phyloP scores from a whole-genome alignment of 352 stramenopile species.

The Phytopythium aichiense region DNA sequence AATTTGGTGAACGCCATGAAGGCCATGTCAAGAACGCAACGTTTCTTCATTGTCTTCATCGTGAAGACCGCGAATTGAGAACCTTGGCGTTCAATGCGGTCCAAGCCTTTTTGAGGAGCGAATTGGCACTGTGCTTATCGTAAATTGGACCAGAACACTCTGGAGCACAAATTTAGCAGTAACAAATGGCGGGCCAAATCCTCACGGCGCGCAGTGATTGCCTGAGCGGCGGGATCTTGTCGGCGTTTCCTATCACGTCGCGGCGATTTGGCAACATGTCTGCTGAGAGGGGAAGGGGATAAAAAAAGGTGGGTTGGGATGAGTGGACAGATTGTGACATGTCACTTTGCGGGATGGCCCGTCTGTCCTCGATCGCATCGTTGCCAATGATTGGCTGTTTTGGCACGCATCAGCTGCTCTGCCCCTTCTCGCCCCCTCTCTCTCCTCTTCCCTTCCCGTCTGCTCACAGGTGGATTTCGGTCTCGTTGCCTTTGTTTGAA shows the following conservation, averaged over 20 bases:
- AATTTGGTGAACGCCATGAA: not conserved
- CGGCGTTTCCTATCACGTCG: not conserved
- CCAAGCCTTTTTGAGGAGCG: no score
- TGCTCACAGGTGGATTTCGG: not conserved
- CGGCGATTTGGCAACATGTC: not conserved
- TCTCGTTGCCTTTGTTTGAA: conserved; percentile 1
- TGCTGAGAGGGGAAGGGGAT: conserved; percentile 4
- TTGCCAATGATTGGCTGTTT: conserved; percentile 1
- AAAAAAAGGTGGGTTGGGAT: conserved; percentile 6
- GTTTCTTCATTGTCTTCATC: not conserved
- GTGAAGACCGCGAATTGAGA: no score
- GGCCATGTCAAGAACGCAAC: not conserved
- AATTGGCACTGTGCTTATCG: no score
- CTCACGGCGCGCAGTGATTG: not conserved
- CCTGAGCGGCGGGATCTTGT: conserved; percentile 2
- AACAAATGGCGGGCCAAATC: not conserved
- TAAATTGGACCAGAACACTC: no score
- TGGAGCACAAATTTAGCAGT: no score
- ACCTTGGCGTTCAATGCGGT: no score
- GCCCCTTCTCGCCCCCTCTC: not conserved
- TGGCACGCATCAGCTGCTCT: not conserved
- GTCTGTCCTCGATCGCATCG: not conserved
- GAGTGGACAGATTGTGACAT: conserved; percentile 1
- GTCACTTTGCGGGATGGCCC: not conserved
- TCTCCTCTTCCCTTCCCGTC: not conserved